A percentile compares a stretch with the other conserved stretches of the same genome.
These are phyloP conservation scores for Didymella sp. DNA, from an alignment of 2,329 filamentous ascomycete species.

Conservation along the genomic window DNA sequence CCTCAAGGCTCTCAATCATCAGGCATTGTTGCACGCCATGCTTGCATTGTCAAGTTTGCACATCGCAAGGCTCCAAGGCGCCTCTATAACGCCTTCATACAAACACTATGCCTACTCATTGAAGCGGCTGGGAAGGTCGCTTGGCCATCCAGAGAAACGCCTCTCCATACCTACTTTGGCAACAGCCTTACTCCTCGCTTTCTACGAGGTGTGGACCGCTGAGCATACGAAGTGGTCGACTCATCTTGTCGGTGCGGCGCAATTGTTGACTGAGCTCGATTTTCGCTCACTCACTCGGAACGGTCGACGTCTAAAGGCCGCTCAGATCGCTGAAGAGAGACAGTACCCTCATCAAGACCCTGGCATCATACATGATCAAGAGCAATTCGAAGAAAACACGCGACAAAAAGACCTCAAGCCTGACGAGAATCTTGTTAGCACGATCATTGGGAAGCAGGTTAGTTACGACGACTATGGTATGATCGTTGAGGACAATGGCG, in stretches of 20 bases:
- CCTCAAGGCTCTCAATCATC: conserved; percentile 80
- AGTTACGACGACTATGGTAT: conserved; percentile 65
- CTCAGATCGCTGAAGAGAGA: conserved; percentile 52
- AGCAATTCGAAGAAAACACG: conserved; percentile 36
- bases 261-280: conserved; percentile 83
- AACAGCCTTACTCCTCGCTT: conserved; percentile 83
- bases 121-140: conserved; percentile 76
- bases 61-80: conserved; percentile 79
- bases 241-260: conserved; percentile 83
- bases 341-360: conserved; percentile 42
- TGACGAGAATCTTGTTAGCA: conserved; percentile 62
- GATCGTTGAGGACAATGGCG: conserved; percentile 50
- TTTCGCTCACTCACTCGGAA: conserved; percentile 75
- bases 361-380: conserved; percentile 42
- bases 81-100: conserved; percentile 78
- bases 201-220: conserved; percentile 93
- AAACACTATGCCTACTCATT: conserved; percentile 92
- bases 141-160: conserved; percentile 73
- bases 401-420: conserved; percentile 56
- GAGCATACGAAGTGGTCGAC: conserved; percentile 97
- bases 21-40: conserved; percentile 89
- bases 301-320: conserved; percentile 69
- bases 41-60: conserved; percentile 86
- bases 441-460: conserved; percentile 63
- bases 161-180: conserved; percentile 84